Percentiles rank a stretch among this genome's conserved stretches.
Evolutionary conservation across 345 rosid species (phyloP).

Genomic region (Erysimum cheiranthoides): DNA sequence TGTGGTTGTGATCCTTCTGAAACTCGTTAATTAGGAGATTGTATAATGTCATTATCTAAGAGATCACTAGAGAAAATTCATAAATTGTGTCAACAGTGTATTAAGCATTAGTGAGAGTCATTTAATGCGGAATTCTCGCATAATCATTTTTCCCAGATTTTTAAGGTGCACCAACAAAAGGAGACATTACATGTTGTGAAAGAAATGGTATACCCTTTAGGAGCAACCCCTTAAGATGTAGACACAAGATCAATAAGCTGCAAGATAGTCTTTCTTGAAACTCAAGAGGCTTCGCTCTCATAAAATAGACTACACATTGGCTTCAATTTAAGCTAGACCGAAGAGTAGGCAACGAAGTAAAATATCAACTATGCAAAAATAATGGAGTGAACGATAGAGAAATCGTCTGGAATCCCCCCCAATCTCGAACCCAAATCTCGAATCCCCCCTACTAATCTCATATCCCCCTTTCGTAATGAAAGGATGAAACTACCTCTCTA

Average conservation of each 20-base stretch:
- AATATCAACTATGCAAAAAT: not conserved
- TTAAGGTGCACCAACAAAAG: conserved; percentile 46
- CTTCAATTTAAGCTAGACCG: conserved; percentile 20
- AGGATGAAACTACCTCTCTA: no score
- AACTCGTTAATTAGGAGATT: conserved; percentile 92
- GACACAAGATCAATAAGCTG: conserved; percentile 2
- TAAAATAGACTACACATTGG: not conserved
- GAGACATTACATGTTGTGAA: not conserved
- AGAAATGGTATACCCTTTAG: not conserved
- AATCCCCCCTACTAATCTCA: no score
- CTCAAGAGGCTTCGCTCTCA: not conserved
- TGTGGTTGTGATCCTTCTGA: conserved; percentile 97
- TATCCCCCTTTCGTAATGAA: no score
- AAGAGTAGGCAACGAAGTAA: no score
- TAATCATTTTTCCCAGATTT: no score
- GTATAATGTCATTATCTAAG: conserved; percentile 82
- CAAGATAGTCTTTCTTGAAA: not conserved
- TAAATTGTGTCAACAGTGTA: no score
- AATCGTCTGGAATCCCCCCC: no score
- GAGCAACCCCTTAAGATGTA: no score
- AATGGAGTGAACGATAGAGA: no score
- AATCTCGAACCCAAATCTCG: no score
- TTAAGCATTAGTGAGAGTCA: conserved; percentile 9
- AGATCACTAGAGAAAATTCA: conserved; percentile 69
- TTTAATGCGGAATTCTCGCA: no score